phyloP scores from a whole-genome alignment of 495 filamentous ascomycete genomes.

The Tuber calosporum region DNA sequence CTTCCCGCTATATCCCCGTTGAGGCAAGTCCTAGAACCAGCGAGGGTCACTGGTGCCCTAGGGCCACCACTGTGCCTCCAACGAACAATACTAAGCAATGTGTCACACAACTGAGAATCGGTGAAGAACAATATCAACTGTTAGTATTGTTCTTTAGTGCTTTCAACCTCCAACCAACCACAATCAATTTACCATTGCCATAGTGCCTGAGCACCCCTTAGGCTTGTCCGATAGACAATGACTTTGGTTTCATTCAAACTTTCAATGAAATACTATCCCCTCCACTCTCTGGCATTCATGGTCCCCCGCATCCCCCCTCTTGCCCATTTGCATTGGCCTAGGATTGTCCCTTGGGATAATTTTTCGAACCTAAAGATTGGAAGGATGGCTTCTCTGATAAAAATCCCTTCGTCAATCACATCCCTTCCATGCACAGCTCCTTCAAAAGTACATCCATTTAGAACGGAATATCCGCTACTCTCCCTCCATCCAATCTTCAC shows the following conservation, averaged over 20 bases:
- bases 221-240: neutral
- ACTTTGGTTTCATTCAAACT: neutral
- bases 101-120: neutral
- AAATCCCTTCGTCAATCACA: neutral
- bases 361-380: neutral
- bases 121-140: constrained; percentile 4
- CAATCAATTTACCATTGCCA: neutral
- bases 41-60: neutral
- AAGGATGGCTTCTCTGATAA: neutral
- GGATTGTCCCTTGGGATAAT: neutral
- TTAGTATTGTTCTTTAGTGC: constrained; percentile 4
- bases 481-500: neutral
- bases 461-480: neutral
- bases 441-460: neutral
- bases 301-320: neutral
- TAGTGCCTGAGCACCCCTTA: neutral
- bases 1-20: neutral
- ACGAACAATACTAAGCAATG: neutral
- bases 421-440: neutral
- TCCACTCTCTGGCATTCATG: neutral
- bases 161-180: neutral
- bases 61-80: neutral
- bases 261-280: neutral
- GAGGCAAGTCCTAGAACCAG: neutral
- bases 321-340: neutral